Evolutionary conservation across 106 monocot species (phyloP), one percentile per base, ranked within the genome.

Genomic region (Allium fistulosum): DNA sequence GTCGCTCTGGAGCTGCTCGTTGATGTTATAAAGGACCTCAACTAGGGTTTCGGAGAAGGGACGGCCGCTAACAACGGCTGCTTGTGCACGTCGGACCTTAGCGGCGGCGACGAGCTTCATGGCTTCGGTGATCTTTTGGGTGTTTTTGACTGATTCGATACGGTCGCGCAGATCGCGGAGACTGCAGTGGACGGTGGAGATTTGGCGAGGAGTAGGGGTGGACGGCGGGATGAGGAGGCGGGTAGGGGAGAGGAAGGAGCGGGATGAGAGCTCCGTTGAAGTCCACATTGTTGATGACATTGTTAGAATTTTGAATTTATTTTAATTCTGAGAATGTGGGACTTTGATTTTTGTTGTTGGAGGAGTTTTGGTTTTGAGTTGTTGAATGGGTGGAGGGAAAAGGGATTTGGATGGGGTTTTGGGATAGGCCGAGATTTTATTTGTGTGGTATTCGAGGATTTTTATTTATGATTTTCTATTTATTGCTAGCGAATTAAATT

Each of bases 61-160:
- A 18, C 95, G 83, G 51, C 83, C 81, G 57, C 82, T 80, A 60
- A 95, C 88, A 47, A 95, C 95, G 65, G 95, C 95, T 64, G 91
- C 85, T 77, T 91, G 95, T 6, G 95, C 95, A 9, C 91, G 87
- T 4, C 91, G 76, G 50, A 95, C 88, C 77, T 91, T 91, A 75
- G 95, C 95, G 15, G 95, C 95, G 18, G 95, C 91, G 51, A 95
- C 91, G 22, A 95, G 91, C 83, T 95, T 95, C 95, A 95, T 95
- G 58, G 95, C 95, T 73, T 95, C 95, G 16, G 95, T 91, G 75
- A 95, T 95, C 85, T 95, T 95, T 71, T 95, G 84, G 28, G 91
- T 95, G 79, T 91, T 91, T 62, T 82, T 83, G 8, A 95, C 95
- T 12, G 95, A 95, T 51, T 80, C 79, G 65, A 95, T 95, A 56